Conservation (phyloP, 495 filamentous ascomycete species). For the Penicillium coprophilum region DNA sequence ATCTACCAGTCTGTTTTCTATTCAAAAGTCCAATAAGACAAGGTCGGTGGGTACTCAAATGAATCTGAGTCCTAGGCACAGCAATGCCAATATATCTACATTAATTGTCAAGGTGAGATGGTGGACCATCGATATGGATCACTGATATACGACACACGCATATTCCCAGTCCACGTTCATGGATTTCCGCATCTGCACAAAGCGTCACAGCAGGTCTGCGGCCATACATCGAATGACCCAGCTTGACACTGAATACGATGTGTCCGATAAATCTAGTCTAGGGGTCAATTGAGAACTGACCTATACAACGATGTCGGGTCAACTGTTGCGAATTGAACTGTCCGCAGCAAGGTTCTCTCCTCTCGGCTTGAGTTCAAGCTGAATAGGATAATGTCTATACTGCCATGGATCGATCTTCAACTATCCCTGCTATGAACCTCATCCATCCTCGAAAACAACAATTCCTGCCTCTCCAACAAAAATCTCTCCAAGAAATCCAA, state of each 20-base stretch:
- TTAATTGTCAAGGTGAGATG: no score
- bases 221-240: not conserved
- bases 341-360: no score
- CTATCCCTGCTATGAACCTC: not conserved
- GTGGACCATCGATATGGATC: not conserved
- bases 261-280: not conserved
- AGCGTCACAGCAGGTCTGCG: not conserved
- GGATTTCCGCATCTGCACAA: not conserved
- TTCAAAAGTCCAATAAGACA: not conserved
- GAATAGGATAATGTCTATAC: no score
- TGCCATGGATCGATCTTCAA: no score
- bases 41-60: not conserved
- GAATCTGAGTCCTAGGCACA: not conserved
- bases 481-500: constrained; percentile 9
- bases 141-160: not conserved
- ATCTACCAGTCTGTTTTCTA: not conserved
- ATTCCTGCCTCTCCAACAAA: constrained; percentile 10
- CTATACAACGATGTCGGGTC: not conserved
- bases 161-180: not conserved
- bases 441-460: not conserved
- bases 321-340: not conserved
- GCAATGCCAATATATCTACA: not conserved
- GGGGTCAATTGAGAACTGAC: not conserved
- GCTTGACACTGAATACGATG: not conserved
- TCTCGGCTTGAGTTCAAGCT: no score